Percentiles rank a stretch among this genome's conserved stretches.
Evolutionary conservation across 495 filamentous ascomycete species (phyloP).

Genomic region (Coniosporium apollinis): DNA sequence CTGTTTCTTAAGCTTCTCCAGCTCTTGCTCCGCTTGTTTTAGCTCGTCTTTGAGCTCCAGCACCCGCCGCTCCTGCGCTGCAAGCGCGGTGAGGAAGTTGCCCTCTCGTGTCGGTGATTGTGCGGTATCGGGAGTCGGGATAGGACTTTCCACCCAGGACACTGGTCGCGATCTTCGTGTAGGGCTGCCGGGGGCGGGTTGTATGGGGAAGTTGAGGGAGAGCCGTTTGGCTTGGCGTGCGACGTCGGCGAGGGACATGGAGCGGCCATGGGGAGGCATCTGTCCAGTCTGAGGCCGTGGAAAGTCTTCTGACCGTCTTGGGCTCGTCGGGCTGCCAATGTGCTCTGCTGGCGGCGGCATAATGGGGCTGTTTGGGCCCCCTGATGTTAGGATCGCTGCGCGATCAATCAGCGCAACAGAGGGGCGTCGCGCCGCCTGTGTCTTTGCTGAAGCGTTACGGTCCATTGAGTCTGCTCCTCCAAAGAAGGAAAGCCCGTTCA

Average conservation of each 20-base stretch:
- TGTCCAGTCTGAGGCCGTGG: too few species aligned
- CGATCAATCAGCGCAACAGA: too few species aligned
- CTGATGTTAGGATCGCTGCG: too few species aligned
- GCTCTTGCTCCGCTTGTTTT: slow-evolving; percentile 56
- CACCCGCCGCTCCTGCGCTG: slow-evolving; percentile 83
- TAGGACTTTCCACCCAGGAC: slow-evolving; percentile 6
- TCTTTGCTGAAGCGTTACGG: neutral
- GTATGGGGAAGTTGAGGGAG: slow-evolving; percentile 66
- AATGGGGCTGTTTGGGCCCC: too few species aligned
- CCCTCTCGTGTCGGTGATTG: slow-evolving; percentile 44
- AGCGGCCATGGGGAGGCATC: too few species aligned
- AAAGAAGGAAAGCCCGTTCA: neutral
- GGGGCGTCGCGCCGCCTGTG: slow-evolving; percentile 34
- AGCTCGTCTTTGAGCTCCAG: slow-evolving; percentile 85
- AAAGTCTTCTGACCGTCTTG: too few species aligned
- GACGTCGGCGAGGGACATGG: too few species aligned
- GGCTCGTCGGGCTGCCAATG: too few species aligned
- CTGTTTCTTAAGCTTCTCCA: slow-evolving; percentile 63
- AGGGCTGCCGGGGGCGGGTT: slow-evolving; percentile 11
- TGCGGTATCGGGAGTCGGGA: slow-evolving; percentile 34
- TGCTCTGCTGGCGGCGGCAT: too few species aligned
- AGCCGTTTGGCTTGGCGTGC: slow-evolving; percentile 56
- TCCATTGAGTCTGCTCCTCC: neutral
- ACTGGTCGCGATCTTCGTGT: slow-evolving; percentile 6
- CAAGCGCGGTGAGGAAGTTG: slow-evolving; percentile 70